A percentile compares a stretch with the other conserved stretches of the same genome.
Conservation (phyloP, 208 protist genomes). For the Phytomonas serpens region DNA sequence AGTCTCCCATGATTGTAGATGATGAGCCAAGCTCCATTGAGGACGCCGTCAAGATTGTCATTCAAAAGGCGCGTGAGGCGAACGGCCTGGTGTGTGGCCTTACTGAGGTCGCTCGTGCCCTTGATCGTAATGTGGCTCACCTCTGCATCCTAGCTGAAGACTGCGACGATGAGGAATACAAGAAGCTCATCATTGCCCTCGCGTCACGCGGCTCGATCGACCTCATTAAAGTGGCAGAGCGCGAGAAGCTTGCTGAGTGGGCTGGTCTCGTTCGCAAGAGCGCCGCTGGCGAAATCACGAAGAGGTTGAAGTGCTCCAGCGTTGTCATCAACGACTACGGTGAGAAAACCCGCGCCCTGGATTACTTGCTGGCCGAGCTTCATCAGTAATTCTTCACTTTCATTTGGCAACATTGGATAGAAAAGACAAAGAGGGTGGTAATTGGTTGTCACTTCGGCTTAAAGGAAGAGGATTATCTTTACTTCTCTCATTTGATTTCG, state of each 20-base stretch:
- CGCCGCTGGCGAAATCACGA: slow-evolving; percentile 51
- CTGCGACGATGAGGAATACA: slow-evolving; percentile 90
- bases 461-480: slow-evolving; percentile 5
- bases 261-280: slow-evolving; percentile 54
- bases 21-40: slow-evolving; percentile 63
- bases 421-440: background rate
- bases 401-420: background rate
- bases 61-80: slow-evolving; percentile 77
- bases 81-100: slow-evolving; percentile 87
- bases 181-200: slow-evolving; percentile 85
- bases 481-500: slow-evolving; percentile 5
- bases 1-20: slow-evolving; percentile 37
- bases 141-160: slow-evolving; percentile 87
- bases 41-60: slow-evolving; percentile 82
- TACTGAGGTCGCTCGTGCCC: slow-evolving; percentile 74
- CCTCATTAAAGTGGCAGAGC: slow-evolving; percentile 82
- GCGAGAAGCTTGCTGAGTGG: slow-evolving; percentile 80
- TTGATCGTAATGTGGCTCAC: slow-evolving; percentile 78
- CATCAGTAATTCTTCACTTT: slow-evolving; percentile 18
- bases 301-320: slow-evolving; percentile 85
- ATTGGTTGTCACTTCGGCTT: slow-evolving; percentile 10
- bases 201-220: slow-evolving; percentile 77
- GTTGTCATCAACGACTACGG: slow-evolving; percentile 87
- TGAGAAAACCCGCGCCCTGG: slow-evolving; percentile 74
- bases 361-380: slow-evolving; percentile 73